Evolutionary conservation across 176 grass and related monocot genomes (phyloP).

Genomic region (maize (Zea mays)): DNA sequence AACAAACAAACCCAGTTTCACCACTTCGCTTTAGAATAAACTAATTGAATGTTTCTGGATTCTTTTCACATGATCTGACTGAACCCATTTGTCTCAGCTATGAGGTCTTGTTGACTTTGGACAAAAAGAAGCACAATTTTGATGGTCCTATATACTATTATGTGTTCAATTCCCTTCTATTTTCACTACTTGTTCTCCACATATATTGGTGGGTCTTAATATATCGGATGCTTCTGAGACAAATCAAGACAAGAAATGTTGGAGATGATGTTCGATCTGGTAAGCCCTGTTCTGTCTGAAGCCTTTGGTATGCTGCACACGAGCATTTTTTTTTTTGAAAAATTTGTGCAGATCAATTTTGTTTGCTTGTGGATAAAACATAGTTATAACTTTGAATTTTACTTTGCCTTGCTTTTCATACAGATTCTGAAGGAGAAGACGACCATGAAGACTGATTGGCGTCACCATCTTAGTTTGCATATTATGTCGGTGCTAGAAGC

Average conservation of each 20-base stretch:
- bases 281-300: conserved; percentile 32
- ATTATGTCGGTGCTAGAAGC: neutral
- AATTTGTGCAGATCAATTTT: neutral
- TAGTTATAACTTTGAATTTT: neutral
- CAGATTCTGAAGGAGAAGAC: conserved; percentile 82
- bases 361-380: neutral
- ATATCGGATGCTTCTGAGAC: conserved; percentile 77
- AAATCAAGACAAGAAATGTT: conserved; percentile 70
- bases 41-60: conserved; percentile 10
- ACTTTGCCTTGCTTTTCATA: conserved; percentile 21
- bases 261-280: conserved; percentile 89
- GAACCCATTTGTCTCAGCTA: conserved; percentile 53
- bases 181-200: conserved; percentile 71
- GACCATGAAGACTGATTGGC: conserved; percentile 69
- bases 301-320: neutral
- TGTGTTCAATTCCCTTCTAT: conserved; percentile 79
- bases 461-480: neutral
- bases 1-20: too few relatives aligned
- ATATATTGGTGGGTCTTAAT: conserved; percentile 90
- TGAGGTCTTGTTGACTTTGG: conserved; percentile 72
- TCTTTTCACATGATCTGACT: conserved; percentile 7
- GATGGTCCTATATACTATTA: conserved; percentile 87
- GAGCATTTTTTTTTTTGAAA: conserved; percentile 10
- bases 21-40: neutral
- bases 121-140: conserved; percentile 89